A percentile compares a stretch with the other conserved stretches of the same genome.
Evolutionary conservation across 2,329 filamentous ascomycete genomes (phyloP).

Genomic region (Claviceps quebecensis): DNA sequence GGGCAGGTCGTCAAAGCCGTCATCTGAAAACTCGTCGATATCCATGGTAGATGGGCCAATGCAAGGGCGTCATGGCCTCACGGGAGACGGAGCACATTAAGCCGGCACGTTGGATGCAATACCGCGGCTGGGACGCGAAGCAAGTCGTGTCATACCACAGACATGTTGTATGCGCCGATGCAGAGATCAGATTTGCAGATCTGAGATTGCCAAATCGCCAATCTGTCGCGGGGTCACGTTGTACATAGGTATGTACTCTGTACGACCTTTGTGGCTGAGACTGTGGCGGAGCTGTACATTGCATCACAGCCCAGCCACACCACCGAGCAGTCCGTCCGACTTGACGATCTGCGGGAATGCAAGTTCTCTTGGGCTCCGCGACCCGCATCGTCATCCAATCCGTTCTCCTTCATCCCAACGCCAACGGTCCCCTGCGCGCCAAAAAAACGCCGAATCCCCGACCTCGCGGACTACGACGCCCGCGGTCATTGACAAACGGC

Average conservation of each 20-base stretch:
- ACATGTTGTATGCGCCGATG: no score
- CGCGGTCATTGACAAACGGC: no score
- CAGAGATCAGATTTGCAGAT: background rate
- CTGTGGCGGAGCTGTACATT: background rate
- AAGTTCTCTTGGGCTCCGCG: constrained; percentile 1
- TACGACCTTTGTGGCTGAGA: background rate
- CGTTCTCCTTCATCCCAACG: background rate
- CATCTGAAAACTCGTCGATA: constrained; percentile 47
- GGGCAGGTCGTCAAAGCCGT: constrained; percentile 47
- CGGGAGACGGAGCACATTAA: background rate
- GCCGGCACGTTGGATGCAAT: background rate
- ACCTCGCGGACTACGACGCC: background rate
- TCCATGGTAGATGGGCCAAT: constrained; percentile 18
- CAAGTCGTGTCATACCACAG: background rate
- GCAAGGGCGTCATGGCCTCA: constrained; percentile 7
- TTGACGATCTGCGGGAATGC: no score
- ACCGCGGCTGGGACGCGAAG: background rate
- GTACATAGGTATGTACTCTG: background rate
- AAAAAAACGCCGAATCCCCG: background rate
- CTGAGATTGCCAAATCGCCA: background rate
- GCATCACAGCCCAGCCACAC: no score
- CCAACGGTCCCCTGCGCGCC: no score
- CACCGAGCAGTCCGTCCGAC: no score
- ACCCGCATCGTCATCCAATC: constrained; percentile 5
- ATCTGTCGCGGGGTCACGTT: constrained; percentile 9